Conservation (phyloP, 768 basidiomycete genomes). For the Tricholoma flavovirens region DNA sequence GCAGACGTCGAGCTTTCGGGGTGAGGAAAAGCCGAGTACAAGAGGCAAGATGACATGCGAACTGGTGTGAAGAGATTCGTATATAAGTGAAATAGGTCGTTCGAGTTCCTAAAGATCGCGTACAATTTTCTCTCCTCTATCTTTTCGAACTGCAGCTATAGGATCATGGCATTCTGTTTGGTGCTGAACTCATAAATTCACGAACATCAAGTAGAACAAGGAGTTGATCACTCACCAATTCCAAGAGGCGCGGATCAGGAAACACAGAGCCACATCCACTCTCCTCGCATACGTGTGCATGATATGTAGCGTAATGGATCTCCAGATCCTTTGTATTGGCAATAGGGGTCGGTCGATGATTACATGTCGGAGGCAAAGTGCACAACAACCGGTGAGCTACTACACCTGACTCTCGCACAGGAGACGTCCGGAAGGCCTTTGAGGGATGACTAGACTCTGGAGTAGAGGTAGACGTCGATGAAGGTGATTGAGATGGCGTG, state of each 20-base stretch:
- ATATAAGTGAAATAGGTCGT: constrained; percentile 1
- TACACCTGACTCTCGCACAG: constrained; percentile 10
- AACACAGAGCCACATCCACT: constrained; percentile 73
- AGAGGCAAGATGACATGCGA: constrained; percentile 66
- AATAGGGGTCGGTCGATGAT: constrained; percentile 58
- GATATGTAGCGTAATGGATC: constrained; percentile 76
- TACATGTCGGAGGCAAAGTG: constrained; percentile 80
- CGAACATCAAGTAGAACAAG: neutral
- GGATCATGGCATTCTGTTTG: constrained; percentile 88
- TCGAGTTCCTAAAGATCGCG: constrained; percentile 19
- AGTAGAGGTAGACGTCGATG: constrained; percentile 28
- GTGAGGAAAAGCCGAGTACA: constrained; percentile 59
- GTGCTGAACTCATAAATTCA: constrained; percentile 39
- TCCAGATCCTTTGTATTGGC: constrained; percentile 67
- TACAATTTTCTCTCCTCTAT: constrained; percentile 84
- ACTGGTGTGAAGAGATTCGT: constrained; percentile 34
- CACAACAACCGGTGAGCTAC: constrained; percentile 48
- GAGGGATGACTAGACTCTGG: constrained; percentile 20
- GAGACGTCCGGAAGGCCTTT: constrained; percentile 26
- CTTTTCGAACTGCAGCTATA: constrained; percentile 66
- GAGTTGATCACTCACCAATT: constrained; percentile 56
- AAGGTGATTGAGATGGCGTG: constrained; percentile 31
- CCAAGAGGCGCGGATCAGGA: constrained; percentile 73
- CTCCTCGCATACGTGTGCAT: constrained; percentile 77
- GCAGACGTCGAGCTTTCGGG: constrained; percentile 72